Conservation (phyloP, 116 monocot species). For the Papilionanthe hybrid region DNA sequence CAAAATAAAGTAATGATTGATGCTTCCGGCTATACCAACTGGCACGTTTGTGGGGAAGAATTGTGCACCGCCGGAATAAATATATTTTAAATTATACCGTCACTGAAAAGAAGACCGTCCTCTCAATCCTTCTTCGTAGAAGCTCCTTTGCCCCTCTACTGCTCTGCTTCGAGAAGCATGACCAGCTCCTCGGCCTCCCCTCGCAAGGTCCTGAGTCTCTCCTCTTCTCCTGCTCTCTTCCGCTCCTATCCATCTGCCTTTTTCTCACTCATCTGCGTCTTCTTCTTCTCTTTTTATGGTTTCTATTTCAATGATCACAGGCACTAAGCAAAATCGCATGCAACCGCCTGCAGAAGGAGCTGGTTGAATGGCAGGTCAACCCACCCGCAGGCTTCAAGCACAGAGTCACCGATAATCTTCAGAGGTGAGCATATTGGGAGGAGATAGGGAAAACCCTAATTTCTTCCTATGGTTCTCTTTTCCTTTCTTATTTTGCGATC, state of each 20-base stretch:
- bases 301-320: slow-evolving; percentile 24
- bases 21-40: too few relatives aligned
- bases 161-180: slow-evolving; percentile 5
- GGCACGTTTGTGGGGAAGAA: too few relatives aligned
- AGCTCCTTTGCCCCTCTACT: not conserved
- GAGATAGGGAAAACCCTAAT: not conserved
- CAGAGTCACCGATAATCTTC: slow-evolving; percentile 85
- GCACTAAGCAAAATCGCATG: slow-evolving; percentile 95
- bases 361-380: slow-evolving; percentile 93
- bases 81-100: too few relatives aligned
- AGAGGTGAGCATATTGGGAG: slow-evolving; percentile 42
- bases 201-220: not conserved
- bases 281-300: not conserved
- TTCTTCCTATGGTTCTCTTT: not conserved
- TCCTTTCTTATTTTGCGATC: not conserved
- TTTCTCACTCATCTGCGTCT: not conserved
- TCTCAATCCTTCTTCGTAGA: too few relatives aligned
- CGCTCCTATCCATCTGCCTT: not conserved
- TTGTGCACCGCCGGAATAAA: too few relatives aligned
- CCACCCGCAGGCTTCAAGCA: slow-evolving; percentile 95
- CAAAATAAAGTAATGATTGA: too few relatives aligned
- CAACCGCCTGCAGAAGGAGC: slow-evolving; percentile 93
- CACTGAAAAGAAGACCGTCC: too few relatives aligned
- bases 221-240: not conserved
- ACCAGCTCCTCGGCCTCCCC: slow-evolving; percentile 16